Percentiles rank a stretch among this genome's conserved stretches.
These are phyloP conservation scores for Nelumbo lutea DNA, from an alignment of 164 flowering plant species.

Conservation along the genomic window DNA sequence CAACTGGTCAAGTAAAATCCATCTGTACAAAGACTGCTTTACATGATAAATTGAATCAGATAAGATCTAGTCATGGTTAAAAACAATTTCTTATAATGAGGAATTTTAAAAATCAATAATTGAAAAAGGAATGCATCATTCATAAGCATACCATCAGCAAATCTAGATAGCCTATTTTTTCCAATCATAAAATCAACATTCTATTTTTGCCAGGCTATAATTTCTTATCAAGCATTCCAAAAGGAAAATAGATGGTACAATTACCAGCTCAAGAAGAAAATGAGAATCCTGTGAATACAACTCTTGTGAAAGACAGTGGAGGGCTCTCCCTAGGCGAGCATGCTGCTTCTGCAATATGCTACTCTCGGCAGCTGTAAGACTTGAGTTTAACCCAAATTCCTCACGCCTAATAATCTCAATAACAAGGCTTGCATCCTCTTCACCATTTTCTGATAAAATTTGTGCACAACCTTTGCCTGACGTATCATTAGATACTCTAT, in stretches of 20 bases:
- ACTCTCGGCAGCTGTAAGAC: slow-evolving; percentile 44
- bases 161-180: no score
- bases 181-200: no score
- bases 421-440: slow-evolving; percentile 39
- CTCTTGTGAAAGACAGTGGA: slow-evolving; percentile 91
- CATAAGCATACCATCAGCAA: no score
- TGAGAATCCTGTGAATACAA: slow-evolving; percentile 98
- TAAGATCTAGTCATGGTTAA: no score
- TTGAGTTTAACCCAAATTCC: slow-evolving; percentile 82
- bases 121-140: not conserved
- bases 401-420: slow-evolving; percentile 84
- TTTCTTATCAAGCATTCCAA: not conserved
- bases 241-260: slow-evolving; percentile 5
- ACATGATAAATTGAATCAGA: no score
- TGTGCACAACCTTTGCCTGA: slow-evolving; percentile 1
- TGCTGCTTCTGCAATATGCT: slow-evolving; percentile 84
- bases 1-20: no score
- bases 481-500: slow-evolving; percentile 16
- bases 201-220: no score
- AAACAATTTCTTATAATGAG: no score
- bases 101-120: no score
- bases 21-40: no score
- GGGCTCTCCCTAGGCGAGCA: slow-evolving; percentile 93
- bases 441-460: slow-evolving; percentile 9
- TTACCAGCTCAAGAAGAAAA: slow-evolving; percentile 93